These are phyloP conservation scores for Helotiales sp. DNA, from an alignment of 2,329 filamentous ascomycete species.

Conservation along the genomic window DNA sequence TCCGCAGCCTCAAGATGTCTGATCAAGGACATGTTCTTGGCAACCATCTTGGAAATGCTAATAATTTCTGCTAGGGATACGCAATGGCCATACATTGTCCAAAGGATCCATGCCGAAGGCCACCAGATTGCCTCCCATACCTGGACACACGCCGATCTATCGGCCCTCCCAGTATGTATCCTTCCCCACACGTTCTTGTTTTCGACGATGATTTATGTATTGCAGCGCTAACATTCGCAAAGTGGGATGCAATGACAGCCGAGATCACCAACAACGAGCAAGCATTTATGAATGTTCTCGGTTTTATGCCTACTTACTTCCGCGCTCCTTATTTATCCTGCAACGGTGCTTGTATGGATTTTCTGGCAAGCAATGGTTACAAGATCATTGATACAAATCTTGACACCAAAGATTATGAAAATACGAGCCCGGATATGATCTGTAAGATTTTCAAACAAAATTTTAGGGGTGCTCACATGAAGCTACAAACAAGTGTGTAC, in stretches of 20 bases:
- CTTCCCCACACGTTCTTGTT: too few relatives aligned
- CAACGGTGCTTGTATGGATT: constrained; percentile 38
- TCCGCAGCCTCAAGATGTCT: too few relatives aligned
- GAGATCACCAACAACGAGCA: constrained; percentile 58
- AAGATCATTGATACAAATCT: constrained; percentile 46
- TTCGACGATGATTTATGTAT: too few relatives aligned
- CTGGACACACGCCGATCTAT: constrained; percentile 55
- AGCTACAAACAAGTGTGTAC: background rate
- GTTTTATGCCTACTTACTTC: constrained; percentile 58
- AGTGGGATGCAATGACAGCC: constrained; percentile 47
- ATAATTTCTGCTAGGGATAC: constrained; percentile 46
- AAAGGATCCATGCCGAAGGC: constrained; percentile 47
- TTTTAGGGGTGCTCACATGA: too few relatives aligned
- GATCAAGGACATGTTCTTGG: too few relatives aligned
- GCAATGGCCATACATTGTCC: constrained; percentile 52
- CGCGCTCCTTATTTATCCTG: constrained; percentile 51
- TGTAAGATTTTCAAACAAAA: constrained; percentile 17
- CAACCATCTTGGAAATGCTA: too few relatives aligned
- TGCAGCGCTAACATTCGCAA: too few relatives aligned
- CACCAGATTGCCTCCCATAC: constrained; percentile 65
- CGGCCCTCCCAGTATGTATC: constrained; percentile 47
- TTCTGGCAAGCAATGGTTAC: constrained; percentile 49
- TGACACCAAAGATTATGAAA: constrained; percentile 55
- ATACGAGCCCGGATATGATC: constrained; percentile 48
- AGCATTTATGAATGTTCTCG: constrained; percentile 56